Evolutionary conservation across 202 grass and related monocot genomes (phyloP).

Genomic region (Saccharum hybrid): DNA sequence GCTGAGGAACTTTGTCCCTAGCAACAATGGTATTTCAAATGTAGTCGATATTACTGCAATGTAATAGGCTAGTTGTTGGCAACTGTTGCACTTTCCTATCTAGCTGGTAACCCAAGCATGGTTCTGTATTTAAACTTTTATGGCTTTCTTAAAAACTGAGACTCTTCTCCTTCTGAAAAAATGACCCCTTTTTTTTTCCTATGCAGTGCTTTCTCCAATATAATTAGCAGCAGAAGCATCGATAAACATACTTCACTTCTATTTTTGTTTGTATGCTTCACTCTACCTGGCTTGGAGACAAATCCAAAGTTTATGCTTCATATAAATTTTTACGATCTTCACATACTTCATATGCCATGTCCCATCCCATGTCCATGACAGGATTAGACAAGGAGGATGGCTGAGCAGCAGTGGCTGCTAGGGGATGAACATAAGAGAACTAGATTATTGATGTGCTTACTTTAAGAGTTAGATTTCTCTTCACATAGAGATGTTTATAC

Average conservation of each 20-base stretch:
- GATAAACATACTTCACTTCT: neutral
- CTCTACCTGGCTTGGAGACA: neutral
- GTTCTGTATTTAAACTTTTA: neutral
- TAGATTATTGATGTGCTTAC: neutral
- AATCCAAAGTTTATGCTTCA: neutral
- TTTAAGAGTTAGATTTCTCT: neutral
- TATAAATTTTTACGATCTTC: slow-evolving; percentile 3
- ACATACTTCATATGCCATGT: neutral
- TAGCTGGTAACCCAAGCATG: neutral
- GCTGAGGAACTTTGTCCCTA: neutral
- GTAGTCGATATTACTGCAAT: neutral
- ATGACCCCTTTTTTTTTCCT: too few relatives aligned
- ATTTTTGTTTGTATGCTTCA: slow-evolving; percentile 13
- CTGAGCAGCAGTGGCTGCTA: neutral
- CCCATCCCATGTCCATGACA: neutral
- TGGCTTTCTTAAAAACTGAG: neutral
- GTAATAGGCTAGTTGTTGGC: neutral
- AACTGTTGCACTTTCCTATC: neutral
- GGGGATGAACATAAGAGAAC: neutral
- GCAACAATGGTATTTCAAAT: too few relatives aligned
- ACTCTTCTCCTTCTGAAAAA: neutral
- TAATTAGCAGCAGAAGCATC: neutral
- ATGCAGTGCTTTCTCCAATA: neutral
- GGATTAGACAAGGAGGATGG: neutral
- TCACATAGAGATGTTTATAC: neutral